Conservation (phyloP, 345 rosid genomes). For the Ceriops decandra region DNA sequence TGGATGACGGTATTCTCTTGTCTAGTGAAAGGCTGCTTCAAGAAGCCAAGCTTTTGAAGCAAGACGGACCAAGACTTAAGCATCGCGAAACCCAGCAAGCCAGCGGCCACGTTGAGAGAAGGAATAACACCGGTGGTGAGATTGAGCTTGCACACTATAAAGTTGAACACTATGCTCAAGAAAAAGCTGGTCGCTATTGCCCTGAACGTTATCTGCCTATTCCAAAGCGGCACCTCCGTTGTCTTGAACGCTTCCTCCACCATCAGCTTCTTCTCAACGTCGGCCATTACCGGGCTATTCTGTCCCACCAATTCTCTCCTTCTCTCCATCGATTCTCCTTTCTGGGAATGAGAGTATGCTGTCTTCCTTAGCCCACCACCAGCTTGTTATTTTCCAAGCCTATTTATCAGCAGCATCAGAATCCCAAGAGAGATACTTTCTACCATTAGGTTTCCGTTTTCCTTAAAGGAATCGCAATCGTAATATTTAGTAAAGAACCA, state of each 20-base stretch:
- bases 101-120: slow-evolving; percentile 62
- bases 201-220: slow-evolving; percentile 48
- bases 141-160: slow-evolving; percentile 67
- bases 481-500: too few relatives aligned
- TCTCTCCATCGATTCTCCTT: neutral
- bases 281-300: neutral
- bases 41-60: slow-evolving; percentile 43
- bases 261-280: neutral
- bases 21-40: slow-evolving; percentile 75
- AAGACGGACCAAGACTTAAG: slow-evolving; percentile 38
- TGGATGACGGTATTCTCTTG: slow-evolving; percentile 89
- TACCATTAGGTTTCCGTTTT: too few relatives aligned
- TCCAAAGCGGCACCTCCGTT: slow-evolving; percentile 44
- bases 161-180: slow-evolving; percentile 53
- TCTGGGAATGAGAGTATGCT: too few relatives aligned
- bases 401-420: too few relatives aligned
- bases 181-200: slow-evolving; percentile 43
- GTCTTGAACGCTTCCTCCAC: slow-evolving; percentile 42
- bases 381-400: too few relatives aligned
- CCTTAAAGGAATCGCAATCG: too few relatives aligned
- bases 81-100: slow-evolving; percentile 52
- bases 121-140: slow-evolving; percentile 70
- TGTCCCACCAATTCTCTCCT: slow-evolving; percentile 1
- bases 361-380: too few relatives aligned
- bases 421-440: too few relatives aligned